phyloP scores from a whole-genome alignment of 2,329 filamentous ascomycete species.

The Botrytis galanthina region DNA sequence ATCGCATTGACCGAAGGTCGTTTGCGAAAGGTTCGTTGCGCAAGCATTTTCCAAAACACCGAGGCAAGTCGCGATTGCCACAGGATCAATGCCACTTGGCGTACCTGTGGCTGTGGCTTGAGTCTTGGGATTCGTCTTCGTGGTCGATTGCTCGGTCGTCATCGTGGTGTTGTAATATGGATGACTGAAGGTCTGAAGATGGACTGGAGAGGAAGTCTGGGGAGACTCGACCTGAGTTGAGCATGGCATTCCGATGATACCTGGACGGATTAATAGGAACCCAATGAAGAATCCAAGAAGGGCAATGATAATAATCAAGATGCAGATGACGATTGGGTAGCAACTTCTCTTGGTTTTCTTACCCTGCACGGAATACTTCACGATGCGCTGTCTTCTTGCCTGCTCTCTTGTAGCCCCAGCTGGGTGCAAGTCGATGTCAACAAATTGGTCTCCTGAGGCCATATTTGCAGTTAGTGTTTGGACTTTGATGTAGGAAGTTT shows the following conservation, averaged over 20 bases:
- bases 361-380: not conserved
- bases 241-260: slow-evolving; percentile 1
- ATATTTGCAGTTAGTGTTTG: not conserved
- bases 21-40: not conserved
- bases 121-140: not conserved
- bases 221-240: not conserved
- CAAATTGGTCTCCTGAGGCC: not conserved
- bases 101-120: not conserved
- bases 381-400: not conserved
- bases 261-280: not conserved
- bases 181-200: not conserved
- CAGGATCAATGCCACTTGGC: not conserved
- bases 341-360: not conserved
- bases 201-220: not conserved
- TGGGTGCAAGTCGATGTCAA: not conserved
- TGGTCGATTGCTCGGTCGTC: not conserved
- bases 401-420: not conserved
- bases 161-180: not conserved
- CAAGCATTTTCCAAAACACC: slow-evolving; percentile 10
- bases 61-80: not conserved
- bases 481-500: not conserved
- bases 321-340: not conserved
- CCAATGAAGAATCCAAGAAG: not conserved
- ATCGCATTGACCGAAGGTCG: slow-evolving; percentile 9
- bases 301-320: not conserved